These are phyloP conservation scores for Cordyceps fumosorosea DNA, from an alignment of 2,329 filamentous ascomycete genomes.

Conservation along the genomic window DNA sequence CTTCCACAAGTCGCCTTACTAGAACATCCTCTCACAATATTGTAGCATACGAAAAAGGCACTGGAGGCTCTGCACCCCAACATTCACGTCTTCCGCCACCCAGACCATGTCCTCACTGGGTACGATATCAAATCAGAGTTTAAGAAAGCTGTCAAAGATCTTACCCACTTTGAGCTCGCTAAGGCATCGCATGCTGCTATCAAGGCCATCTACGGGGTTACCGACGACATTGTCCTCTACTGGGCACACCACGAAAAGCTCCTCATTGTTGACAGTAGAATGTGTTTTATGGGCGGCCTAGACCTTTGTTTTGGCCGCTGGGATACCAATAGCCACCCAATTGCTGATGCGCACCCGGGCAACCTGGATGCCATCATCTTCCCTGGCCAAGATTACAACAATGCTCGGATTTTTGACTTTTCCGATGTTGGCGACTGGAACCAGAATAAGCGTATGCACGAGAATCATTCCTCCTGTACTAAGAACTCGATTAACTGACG, in stretches of 20 bases:
- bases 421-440: constrained; percentile 71
- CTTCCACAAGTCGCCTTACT: background rate
- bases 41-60: constrained; percentile 68
- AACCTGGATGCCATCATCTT: constrained; percentile 72
- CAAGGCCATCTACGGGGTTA: constrained; percentile 74
- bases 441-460: constrained; percentile 62
- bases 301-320: constrained; percentile 85
- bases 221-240: constrained; percentile 75
- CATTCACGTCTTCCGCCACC: constrained; percentile 83
- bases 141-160: constrained; percentile 49
- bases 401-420: constrained; percentile 78
- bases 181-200: constrained; percentile 67
- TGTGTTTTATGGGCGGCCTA: constrained; percentile 86
- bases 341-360: constrained; percentile 75
- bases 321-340: constrained; percentile 80
- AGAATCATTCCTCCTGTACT: background rate
- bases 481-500: background rate
- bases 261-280: constrained; percentile 68
- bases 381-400: constrained; percentile 90
- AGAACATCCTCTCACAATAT: constrained; percentile 21
- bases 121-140: constrained; percentile 63
- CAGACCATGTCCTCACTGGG: constrained; percentile 74
- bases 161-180: constrained; percentile 48
- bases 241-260: constrained; percentile 96
- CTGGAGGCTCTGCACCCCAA: constrained; percentile 74